Base-by-base conservation (phyloP, 768 basidiomycete species). In the Naganishia antarctica region DNA sequence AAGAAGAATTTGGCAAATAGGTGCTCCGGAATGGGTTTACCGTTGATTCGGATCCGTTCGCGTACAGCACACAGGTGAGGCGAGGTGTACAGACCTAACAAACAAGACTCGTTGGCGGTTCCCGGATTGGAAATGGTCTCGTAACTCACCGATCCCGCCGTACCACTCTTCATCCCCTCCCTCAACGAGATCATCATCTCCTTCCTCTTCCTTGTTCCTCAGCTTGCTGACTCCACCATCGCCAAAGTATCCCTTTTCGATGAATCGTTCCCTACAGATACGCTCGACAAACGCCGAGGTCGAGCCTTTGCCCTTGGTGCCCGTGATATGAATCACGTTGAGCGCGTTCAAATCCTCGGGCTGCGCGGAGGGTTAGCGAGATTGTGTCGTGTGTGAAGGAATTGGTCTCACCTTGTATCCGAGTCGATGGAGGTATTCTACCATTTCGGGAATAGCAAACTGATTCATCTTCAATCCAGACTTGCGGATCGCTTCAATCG, bases 291-390 rank as follows among this genome's bases (percentile, higher is more conserved):
- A 98, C 8, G 96, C 94, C 68, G 89, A 90, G 0, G 96, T 92
- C 3, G 94, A 98, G 7, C 94, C 94, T 76, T 99, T 99, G 34
- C 94, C 94, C 79, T 99, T 99, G 4, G 96, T 98, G 3, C 94
- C 94, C 9, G 94, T 93, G 69, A 99, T 86, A 80, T 99, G 94
- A 49, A 98, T 84, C 63, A 94, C 91, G 76, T 97, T 94, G 60
- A 99, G 81, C 25, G 80, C 79, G 74, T 97, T 92, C 45, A 99
- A 82, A 68, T 93, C 87, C 63, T 84, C 81, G 44, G 88, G 83
- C 92, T 96, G 70, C 73, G 68, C 50, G 28, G 32, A 13, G 32
- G 0, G 34, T 37, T 21, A 29, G 32, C 34, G 23, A 18, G 0
- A 32, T 43, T 29, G 70, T 37, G 25, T 25, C 13, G 15, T n/a